Evolutionary conservation across 1,284 basidiomycete species (phyloP), one percentile per base, ranked within the genome.

Genomic region (Leccinum pachyderme): DNA sequence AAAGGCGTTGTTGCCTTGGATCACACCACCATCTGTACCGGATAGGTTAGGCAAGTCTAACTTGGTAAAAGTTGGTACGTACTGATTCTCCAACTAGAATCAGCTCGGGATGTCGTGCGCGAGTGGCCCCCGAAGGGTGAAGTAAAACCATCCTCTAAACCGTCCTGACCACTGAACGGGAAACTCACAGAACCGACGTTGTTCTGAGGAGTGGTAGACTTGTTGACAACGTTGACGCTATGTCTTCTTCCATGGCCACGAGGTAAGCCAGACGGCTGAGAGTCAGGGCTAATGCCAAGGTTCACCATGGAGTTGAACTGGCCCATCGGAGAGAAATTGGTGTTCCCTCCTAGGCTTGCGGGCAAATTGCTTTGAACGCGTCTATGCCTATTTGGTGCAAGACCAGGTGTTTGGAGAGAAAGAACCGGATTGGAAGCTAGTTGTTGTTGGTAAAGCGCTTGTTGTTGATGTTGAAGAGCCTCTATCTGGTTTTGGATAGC

Each of bases 191-290:
- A 76, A n/a, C 79, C 78, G 6, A 66, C 55, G 37, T 70, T 71
- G 29, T 71, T 73, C 60, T 83, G 81, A 49, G 76, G 75, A 28
- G 54, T 24, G 49, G 68, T 70, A 24, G 81, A 68, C 72, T 92
- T 92, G 69, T 91, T 91, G 56, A 93, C 81, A 41, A 96, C 92
- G 64, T 96, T 98, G 60, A 97, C 91, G 63, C 93, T 96, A 75
- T 98, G 95, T 59, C 96, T 83, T 54, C 96, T 83, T 47, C 91
- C 90, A 70, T 99, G 96, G 28, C 91, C 91, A 59, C 88, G 85
- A 52, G 89, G 88, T 52, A 89, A 72, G 47, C 81, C 81, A 63
- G 82, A 76, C 46, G 79, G 70, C 64, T 88, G 86, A 13, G 79
- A 81, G 63, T 89, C 89, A 39, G 89, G 71, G 28, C 81, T 84